Evolutionary conservation across 257 asterid genomes (phyloP).

Genomic region (Hygrophila difformis): DNA sequence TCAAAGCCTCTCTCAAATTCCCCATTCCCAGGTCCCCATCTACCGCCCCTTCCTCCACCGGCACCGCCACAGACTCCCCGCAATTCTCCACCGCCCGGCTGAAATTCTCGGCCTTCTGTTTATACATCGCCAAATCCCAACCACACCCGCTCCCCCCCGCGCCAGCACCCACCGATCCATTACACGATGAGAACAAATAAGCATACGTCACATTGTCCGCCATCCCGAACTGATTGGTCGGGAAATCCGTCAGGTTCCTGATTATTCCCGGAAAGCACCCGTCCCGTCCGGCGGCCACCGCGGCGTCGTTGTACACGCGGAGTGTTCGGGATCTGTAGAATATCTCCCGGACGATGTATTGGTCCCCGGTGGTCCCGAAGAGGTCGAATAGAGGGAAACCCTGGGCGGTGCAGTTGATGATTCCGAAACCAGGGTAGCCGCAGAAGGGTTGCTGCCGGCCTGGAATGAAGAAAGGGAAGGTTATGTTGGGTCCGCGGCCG

Average conservation of each 20-base stretch:
- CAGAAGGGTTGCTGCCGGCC: conserved; percentile 24
- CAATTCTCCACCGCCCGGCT: conserved; percentile 28
- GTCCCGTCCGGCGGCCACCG: not conserved
- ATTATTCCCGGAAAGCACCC: conserved; percentile 23
- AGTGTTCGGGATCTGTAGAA: conserved; percentile 10
- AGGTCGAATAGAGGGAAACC: conserved; percentile 24
- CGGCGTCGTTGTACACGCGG: conserved; percentile 17
- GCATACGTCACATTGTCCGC: conserved; percentile 8
- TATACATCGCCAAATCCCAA: conserved; percentile 26
- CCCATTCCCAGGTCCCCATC: conserved; percentile 5
- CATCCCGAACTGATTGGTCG: not conserved
- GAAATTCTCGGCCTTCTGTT: conserved; percentile 19
- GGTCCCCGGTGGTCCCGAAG: conserved; percentile 12
- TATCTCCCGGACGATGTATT: conserved; percentile 21
- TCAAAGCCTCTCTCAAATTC: conserved; percentile 19
- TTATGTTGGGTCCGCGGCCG: conserved; percentile 22
- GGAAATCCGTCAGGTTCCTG: conserved; percentile 16
- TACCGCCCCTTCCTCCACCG: conserved; percentile 25
- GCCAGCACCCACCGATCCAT: not conserved
- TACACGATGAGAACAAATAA: conserved; percentile 37
- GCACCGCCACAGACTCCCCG: conserved; percentile 22
- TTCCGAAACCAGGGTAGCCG: conserved; percentile 22
- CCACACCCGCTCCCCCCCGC: not conserved
- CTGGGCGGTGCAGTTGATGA: conserved; percentile 20
- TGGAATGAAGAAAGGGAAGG: conserved; percentile 35